These are phyloP conservation scores for Lagenidium giganteum DNA, from an alignment of 352 stramenopile species.

Conservation along the genomic window DNA sequence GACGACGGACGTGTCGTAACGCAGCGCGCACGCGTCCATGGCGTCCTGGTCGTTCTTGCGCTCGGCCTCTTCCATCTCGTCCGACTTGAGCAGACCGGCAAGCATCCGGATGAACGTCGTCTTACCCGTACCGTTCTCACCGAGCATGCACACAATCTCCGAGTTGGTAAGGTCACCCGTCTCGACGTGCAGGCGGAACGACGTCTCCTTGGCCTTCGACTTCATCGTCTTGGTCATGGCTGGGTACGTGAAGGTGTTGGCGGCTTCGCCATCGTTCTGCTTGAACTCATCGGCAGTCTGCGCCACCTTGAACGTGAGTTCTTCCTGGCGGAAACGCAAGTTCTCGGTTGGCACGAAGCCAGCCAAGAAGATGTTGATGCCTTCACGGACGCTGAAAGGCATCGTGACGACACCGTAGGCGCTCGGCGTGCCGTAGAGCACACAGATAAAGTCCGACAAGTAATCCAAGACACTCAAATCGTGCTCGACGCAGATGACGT, in stretches of 20 bases:
- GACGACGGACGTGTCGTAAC: conserved; percentile 69
- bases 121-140: conserved; percentile 99
- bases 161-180: conserved; percentile 95
- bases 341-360: conserved; percentile 99
- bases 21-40: conserved; percentile 58
- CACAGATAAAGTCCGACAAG: conserved; percentile 99
- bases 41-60: conserved; percentile 46
- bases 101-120: conserved; percentile 99
- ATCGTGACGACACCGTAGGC: conserved; percentile 99
- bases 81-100: conserved; percentile 95
- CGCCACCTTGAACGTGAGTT: conserved; percentile 98
- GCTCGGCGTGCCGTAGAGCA: conserved; percentile 97
- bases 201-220: conserved; percentile 89
- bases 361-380: conserved; percentile 99
- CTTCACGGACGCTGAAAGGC: conserved; percentile 98
- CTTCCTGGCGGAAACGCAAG: conserved; percentile 97
- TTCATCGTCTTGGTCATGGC: conserved; percentile 98
- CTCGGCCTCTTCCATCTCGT: conserved; percentile 89
- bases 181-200: conserved; percentile 97
- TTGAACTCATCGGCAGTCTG: conserved; percentile 89
- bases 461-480: conserved; percentile 99
- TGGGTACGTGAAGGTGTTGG: conserved; percentile 94
- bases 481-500: conserved; percentile 99
- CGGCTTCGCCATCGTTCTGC: conserved; percentile 82
- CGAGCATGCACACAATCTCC: conserved; percentile 98